phyloP scores from a whole-genome alignment of 345 rosid species.

The Dimocarpus longan region DNA sequence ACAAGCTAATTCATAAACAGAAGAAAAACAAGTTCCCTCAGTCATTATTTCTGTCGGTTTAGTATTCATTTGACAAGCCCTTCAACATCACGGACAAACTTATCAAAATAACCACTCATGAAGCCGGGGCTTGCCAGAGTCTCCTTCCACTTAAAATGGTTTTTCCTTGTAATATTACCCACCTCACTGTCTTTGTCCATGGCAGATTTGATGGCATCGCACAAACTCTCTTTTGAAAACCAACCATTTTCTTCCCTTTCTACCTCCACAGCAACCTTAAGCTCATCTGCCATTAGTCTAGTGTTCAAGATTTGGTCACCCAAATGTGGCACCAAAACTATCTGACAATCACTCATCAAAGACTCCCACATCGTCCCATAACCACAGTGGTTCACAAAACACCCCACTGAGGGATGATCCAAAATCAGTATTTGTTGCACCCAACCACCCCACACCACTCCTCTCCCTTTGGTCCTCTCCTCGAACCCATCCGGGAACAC shows the following conservation, averaged over 20 bases:
- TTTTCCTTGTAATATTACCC: constrained; percentile 41
- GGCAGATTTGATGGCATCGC: constrained; percentile 46
- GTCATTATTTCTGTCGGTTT: neutral
- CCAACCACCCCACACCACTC: constrained; percentile 59
- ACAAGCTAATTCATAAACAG: no score
- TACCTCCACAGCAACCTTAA: constrained; percentile 61
- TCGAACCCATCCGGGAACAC: constrained; percentile 71
- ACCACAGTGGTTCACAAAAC: no score
- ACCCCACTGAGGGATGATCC: constrained; percentile 52
- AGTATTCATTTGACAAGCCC: constrained; percentile 21
- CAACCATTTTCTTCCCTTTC: constrained; percentile 55
- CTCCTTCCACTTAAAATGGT: constrained; percentile 48
- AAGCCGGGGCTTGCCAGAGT: constrained; percentile 31
- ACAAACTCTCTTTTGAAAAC: constrained; percentile 52
- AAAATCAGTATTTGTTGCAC: constrained; percentile 51
- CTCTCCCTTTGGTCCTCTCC: constrained; percentile 59
- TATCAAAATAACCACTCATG: constrained; percentile 41
- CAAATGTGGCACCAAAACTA: constrained; percentile 56
- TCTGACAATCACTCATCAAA: constrained; percentile 57
- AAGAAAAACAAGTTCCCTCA: neutral
- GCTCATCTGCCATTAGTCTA: constrained; percentile 50
- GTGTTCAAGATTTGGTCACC: constrained; percentile 71
- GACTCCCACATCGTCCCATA: constrained; percentile 80
- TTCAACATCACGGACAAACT: constrained; percentile 42
- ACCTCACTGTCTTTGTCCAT: constrained; percentile 52